Conservation (phyloP, 768 basidiomycete species). For the Russula earlei region DNA sequence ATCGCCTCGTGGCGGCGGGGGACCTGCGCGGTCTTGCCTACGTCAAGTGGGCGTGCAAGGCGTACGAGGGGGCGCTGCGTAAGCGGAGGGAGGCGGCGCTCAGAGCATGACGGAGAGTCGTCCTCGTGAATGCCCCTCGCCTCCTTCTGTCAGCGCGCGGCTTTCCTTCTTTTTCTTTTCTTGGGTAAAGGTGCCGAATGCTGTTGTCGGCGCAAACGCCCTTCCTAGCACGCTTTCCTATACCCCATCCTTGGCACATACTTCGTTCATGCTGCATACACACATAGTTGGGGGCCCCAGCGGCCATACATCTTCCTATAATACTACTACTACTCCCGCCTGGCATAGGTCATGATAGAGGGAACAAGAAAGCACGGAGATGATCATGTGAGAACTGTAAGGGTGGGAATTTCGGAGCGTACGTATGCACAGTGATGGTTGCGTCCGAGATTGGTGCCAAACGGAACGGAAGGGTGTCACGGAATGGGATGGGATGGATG, state of each 20-base stretch:
- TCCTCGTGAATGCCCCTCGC: too few relatives aligned
- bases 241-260: neutral
- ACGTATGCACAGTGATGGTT: neutral
- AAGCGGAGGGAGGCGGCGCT: slow-evolving; percentile 40
- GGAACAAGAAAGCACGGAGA: neutral
- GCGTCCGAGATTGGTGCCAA: neutral
- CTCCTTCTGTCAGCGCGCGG: too few relatives aligned
- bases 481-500: neutral
- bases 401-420: neutral
- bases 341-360: neutral
- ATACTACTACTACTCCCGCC: slow-evolving; percentile 1
- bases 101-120: neutral
- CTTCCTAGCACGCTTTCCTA: neutral
- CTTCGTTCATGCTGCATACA: slow-evolving; percentile 2
- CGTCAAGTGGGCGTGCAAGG: slow-evolving; percentile 62
- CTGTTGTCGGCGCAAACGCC: too few relatives aligned
- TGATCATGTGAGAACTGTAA: neutral
- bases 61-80: slow-evolving; percentile 62
- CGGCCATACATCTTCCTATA: slow-evolving; percentile 7
- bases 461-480: slow-evolving; percentile 8
- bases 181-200: too few relatives aligned
- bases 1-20: slow-evolving; percentile 44
- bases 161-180: neutral
- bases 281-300: slow-evolving; percentile 7
- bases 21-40: slow-evolving; percentile 45